Evolutionary conservation across 306 rosid genomes (phyloP), one percentile per base, ranked within the genome.

Genomic region (Fragaria nilgerrensis): DNA sequence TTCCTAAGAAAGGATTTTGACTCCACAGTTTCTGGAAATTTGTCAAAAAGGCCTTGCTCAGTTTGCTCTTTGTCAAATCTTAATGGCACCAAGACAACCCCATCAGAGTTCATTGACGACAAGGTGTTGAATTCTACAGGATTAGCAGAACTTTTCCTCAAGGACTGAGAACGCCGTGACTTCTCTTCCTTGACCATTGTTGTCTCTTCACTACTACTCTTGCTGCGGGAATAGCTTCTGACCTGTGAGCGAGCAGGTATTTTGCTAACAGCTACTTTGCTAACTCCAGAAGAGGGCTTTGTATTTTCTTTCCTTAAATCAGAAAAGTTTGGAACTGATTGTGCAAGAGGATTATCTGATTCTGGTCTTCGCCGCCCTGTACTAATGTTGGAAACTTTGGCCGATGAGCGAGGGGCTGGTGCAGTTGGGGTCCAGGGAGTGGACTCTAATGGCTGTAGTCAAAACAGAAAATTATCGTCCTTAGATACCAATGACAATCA

Each of bases 281-380:
- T 80, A 56, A 80, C 88, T 84, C 90, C 98, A 73, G 88, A 84
- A 68, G 82, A 74, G 77, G 98, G 98, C 82, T 87, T 96, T 14
- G 99, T 91, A 77, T 93, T 96, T 86, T 96, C 99, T 87, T 96
- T 96, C 82, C 98, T 89, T 68, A 96, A 84, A 85, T 96, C 99
- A 71, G 98, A 87, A 80, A 93, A 96, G 83, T 96, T 96, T 43
- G 98, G 99, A 75, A 96, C 97, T 67, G 98, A 96, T 79, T 89
- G 97, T 44, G 91, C 89, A 78, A 93, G 88, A 81, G 90, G 96
- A 71, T 80, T 90, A 71, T 91, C 98, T 55, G 82, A 81, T 68
- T 80, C 87, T n/a, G 73, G 50, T 84, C 90, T 91, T 82, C 94
- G 90, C 88, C 82, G 84, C 47, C 94, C 98, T 70, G 89, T 83